A percentile compares a stretch with the other conserved stretches of the same genome.
These are phyloP conservation scores for Psophocarpus tetragonolobus DNA, from an alignment of 306 rosid species.

Conservation along the genomic window DNA sequence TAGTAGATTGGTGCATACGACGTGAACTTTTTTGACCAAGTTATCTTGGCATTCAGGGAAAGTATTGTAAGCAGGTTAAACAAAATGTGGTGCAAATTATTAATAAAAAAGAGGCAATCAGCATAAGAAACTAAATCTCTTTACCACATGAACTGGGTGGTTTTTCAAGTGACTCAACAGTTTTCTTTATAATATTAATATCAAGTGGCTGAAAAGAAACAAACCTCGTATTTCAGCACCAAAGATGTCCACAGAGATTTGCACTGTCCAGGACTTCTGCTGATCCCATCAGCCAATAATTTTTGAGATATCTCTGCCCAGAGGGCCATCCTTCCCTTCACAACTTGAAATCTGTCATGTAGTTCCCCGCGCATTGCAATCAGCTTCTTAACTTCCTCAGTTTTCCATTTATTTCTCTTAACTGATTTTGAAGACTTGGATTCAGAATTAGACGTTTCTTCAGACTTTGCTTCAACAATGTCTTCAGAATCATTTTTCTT, in stretches of 20 bases:
- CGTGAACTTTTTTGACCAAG: background rate
- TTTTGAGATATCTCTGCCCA: conserved; percentile 13
- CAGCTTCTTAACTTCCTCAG: conserved; percentile 1
- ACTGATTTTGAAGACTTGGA: background rate
- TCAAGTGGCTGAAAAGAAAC: background rate
- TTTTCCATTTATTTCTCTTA: conserved; percentile 7
- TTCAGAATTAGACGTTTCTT: background rate
- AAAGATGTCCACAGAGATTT: conserved; percentile 18
- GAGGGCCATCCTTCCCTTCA: conserved; percentile 9
- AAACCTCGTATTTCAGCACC: background rate
- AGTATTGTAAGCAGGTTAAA: background rate
- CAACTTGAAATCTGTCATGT: conserved; percentile 6
- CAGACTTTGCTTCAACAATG: background rate
- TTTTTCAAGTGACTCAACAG: background rate
- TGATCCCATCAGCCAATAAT: conserved; percentile 8
- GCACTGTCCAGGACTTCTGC: conserved; percentile 13
- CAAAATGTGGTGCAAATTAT: background rate
- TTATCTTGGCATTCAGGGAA: background rate
- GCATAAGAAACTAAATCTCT: background rate
- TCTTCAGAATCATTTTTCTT: background rate
- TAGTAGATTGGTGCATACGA: conserved; percentile 8
- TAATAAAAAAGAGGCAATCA: background rate
- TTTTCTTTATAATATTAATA: background rate
- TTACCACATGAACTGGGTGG: background rate
- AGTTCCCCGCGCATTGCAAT: background rate